Conservation (phyloP, 2,329 filamentous ascomycete genomes). For the Zymoseptoria pseudotritici region DNA sequence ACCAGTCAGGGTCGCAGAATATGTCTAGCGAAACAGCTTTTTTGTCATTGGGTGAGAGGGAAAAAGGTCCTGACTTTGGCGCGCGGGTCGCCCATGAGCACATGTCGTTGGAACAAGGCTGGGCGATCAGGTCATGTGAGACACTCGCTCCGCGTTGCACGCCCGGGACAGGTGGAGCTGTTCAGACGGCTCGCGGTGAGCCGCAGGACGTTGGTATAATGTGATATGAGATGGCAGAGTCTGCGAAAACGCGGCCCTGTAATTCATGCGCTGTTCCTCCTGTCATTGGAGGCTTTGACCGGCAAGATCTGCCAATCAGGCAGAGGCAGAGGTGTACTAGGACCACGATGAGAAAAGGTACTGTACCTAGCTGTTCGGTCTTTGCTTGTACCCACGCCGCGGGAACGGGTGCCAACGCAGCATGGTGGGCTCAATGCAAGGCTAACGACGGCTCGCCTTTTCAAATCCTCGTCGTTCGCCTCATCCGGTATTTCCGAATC, state of each 20-base stretch:
- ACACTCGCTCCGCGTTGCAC: constrained; percentile 3
- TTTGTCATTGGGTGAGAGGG: constrained; percentile 18
- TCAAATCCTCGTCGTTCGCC: background rate
- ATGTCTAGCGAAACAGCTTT: constrained; percentile 12
- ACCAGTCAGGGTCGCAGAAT: constrained; percentile 9
- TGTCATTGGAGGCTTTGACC: background rate
- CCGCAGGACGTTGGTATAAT: constrained; percentile 12
- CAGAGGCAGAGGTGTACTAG: background rate
- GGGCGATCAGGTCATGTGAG: constrained; percentile 13
- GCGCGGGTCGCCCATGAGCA: background rate
- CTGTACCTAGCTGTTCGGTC: background rate
- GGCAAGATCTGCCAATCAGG: background rate
- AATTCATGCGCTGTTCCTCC: constrained; percentile 5
- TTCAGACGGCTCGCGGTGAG: constrained; percentile 8
- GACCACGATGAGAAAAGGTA: background rate
- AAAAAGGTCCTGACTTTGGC: constrained; percentile 4
- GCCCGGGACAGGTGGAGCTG: constrained; percentile 8
- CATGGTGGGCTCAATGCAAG: background rate
- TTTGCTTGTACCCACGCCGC: background rate
- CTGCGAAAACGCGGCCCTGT: constrained; percentile 9
- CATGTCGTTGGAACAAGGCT: background rate
- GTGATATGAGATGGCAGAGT: constrained; percentile 10
- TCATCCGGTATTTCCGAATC: background rate
- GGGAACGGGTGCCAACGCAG: background rate
- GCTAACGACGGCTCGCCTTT: background rate